phyloP scores from a whole-genome alignment of 2,329 filamentous ascomycete species.

The Zymoseptoria ardabiliae region DNA sequence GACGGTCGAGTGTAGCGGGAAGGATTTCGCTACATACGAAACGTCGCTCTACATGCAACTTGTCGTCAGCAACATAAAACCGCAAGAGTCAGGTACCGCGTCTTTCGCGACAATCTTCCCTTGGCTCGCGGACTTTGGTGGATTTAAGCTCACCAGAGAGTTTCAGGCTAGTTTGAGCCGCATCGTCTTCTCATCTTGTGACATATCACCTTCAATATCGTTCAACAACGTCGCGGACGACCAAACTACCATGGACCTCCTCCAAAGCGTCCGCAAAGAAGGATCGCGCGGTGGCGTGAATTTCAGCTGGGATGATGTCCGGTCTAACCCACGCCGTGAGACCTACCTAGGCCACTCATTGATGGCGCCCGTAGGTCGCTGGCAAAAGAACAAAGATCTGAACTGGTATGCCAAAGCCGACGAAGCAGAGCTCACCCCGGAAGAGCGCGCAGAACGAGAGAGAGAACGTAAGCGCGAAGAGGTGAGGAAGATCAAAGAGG shows the following conservation, averaged over 20 bases:
- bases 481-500: constrained; percentile 74
- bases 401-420: constrained; percentile 57
- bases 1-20: not conserved
- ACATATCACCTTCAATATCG: not conserved
- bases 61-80: not conserved
- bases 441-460: constrained; percentile 50
- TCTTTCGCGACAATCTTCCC: not conserved
- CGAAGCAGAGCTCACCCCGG: constrained; percentile 43
- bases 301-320: constrained; percentile 95
- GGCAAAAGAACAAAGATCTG: constrained; percentile 71
- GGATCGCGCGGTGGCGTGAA: constrained; percentile 81
- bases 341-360: constrained; percentile 85
- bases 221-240: not conserved
- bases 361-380: constrained; percentile 82
- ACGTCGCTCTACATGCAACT: not conserved
- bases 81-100: not conserved
- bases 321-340: constrained; percentile 78
- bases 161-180: too few relatives aligned
- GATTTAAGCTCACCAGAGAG: not conserved
- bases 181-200: not conserved
- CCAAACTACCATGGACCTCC: constrained; percentile 67
- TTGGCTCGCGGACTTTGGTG: not conserved
- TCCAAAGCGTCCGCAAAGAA: constrained; percentile 89
- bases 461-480: constrained; percentile 67
- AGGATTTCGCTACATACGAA: not conserved